Conservation (phyloP, 2,329 filamentous ascomycete genomes). For the Lasiodiplodia theobromae region DNA sequence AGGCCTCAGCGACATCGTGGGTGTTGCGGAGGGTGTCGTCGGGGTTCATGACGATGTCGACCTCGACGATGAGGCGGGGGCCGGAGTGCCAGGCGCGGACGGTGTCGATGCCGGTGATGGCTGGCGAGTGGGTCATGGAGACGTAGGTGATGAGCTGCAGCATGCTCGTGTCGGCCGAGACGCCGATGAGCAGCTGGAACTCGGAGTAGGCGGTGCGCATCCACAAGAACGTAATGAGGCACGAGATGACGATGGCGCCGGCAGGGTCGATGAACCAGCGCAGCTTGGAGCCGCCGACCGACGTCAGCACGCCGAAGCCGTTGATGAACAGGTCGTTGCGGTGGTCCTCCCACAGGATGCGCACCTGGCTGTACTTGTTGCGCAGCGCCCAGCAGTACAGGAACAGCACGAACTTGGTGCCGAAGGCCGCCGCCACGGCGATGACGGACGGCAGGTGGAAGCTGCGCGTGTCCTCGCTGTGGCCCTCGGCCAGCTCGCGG, state of each 20-base stretch:
- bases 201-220: conserved; percentile 83
- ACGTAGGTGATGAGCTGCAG: conserved; percentile 97
- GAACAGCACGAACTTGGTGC: conserved; percentile 83
- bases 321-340: conserved; percentile 98
- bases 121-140: conserved; percentile 80
- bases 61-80: conserved; percentile 87
- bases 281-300: conserved; percentile 87
- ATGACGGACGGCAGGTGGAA: conserved; percentile 87
- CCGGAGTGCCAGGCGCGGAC: conserved; percentile 93
- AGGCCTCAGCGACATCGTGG: conserved; percentile 90
- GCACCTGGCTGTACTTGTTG: conserved; percentile 88
- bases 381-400: conserved; percentile 91
- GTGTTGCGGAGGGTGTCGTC: conserved; percentile 75
- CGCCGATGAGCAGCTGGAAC: conserved; percentile 89
- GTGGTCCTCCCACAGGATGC: conserved; percentile 96
- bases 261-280: conserved; percentile 94
- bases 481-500: conserved; percentile 68
- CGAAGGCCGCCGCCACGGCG: conserved; percentile 83
- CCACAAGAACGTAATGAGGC: conserved; percentile 82
- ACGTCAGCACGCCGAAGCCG: conserved; percentile 88
- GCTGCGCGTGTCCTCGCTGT: conserved; percentile 57
- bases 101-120: conserved; percentile 88
- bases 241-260: conserved; percentile 84
- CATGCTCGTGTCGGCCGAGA: conserved; percentile 82
- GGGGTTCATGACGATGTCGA: conserved; percentile 93